Conservation (phyloP, 164 flowering plant species). For the Tetracentron sinense region DNA sequence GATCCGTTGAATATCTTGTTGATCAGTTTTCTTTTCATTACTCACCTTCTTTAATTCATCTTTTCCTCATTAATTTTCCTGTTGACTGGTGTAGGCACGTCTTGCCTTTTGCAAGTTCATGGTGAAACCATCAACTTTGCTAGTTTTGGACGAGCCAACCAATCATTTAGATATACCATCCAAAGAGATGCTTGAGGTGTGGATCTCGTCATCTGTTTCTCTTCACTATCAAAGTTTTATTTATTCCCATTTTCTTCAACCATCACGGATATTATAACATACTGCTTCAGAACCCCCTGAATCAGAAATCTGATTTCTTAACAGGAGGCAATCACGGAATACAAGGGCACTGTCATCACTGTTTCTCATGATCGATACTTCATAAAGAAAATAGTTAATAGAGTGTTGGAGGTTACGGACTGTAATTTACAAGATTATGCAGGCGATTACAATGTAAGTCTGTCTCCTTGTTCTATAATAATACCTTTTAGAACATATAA, state of each 20-base stretch:
- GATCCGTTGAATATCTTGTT: not conserved
- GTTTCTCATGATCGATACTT: slow-evolving; percentile 97
- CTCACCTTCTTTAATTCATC: not conserved
- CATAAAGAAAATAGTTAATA: slow-evolving; percentile 86
- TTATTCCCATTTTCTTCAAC: not conserved
- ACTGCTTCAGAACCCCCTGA: not conserved
- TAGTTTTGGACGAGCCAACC: slow-evolving; percentile 97
- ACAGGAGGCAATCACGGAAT: slow-evolving; percentile 92
- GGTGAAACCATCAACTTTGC: slow-evolving; percentile 92
- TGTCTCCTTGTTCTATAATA: not conserved
- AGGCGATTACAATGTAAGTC: slow-evolving; percentile 94
- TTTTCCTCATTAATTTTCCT: not conserved
- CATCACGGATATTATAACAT: not conserved
- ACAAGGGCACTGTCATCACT: slow-evolving; percentile 82
- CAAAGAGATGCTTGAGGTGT: slow-evolving; percentile 99
- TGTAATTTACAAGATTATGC: slow-evolving; percentile 69
- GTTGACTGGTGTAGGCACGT: slow-evolving; percentile 57
- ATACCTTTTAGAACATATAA: not conserved
- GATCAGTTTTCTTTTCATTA: too few relatives aligned
- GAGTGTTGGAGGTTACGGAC: slow-evolving; percentile 89
- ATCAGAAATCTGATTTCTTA: slow-evolving; percentile 9
- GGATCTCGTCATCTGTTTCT: not conserved
- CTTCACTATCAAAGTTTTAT: not conserved
- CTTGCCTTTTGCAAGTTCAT: slow-evolving; percentile 97
- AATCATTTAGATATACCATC: slow-evolving; percentile 97